A percentile compares a stretch with the other conserved stretches of the same genome.
Conservation (phyloP, 2,329 filamentous ascomycete genomes). For the Fonsecaea pedrosoi region DNA sequence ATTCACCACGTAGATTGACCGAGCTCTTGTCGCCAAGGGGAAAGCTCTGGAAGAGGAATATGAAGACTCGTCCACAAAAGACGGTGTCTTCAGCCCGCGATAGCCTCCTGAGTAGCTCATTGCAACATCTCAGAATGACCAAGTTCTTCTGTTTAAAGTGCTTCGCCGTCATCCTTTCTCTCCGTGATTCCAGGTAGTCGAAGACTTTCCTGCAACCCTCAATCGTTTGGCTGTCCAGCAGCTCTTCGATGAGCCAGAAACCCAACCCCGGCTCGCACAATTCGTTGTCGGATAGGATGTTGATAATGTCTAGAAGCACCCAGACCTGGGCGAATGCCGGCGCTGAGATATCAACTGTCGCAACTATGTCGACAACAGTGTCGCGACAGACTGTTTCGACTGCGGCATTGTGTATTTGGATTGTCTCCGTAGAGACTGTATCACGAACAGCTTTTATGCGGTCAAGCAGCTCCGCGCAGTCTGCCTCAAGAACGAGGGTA, state of each 20-base stretch:
- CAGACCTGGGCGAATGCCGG: slow-evolving; percentile 83
- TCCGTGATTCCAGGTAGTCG: slow-evolving; percentile 90
- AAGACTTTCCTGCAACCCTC: slow-evolving; percentile 89
- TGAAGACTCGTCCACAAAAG: slow-evolving; percentile 96
- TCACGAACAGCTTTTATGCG: slow-evolving; percentile 26
- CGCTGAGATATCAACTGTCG: slow-evolving; percentile 75
- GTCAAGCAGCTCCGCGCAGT: slow-evolving; percentile 36
- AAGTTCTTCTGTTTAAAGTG: slow-evolving; percentile 84
- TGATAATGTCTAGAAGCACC: slow-evolving; percentile 93
- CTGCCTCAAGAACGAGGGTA: slow-evolving; percentile 28
- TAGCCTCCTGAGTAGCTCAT: slow-evolving; percentile 88
- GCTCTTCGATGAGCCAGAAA: slow-evolving; percentile 90
- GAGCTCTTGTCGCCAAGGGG: slow-evolving; percentile 96
- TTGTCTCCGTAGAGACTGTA: slow-evolving; percentile 42
- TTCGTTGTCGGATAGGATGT: slow-evolving; percentile 79
- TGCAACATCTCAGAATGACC: slow-evolving; percentile 90
- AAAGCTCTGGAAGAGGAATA: slow-evolving; percentile 98
- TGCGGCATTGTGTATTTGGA: slow-evolving; percentile 67
- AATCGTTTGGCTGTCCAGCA: slow-evolving; percentile 95
- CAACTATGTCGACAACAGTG: slow-evolving; percentile 78
- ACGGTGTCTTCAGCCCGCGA: slow-evolving; percentile 97
- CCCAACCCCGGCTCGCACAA: slow-evolving; percentile 78
- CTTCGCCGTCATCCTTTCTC: slow-evolving; percentile 81
- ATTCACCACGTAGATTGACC: slow-evolving; percentile 94
- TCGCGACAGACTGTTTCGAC: slow-evolving; percentile 85